These are phyloP conservation scores for Lachancea sp. DNA, from an alignment of 805 yeast species.

Conservation along the genomic window DNA sequence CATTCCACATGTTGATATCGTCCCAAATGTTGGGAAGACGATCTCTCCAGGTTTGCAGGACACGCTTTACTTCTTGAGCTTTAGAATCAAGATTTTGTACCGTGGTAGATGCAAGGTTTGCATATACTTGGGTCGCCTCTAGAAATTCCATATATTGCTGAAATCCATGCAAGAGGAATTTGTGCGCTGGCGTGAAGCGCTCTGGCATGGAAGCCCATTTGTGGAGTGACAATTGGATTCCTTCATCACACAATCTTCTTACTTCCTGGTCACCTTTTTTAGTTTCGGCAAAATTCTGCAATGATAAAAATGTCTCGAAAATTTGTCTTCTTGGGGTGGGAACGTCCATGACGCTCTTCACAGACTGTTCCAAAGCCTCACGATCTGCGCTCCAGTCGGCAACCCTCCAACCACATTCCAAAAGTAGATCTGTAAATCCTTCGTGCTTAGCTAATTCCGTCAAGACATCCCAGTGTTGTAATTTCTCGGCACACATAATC, in stretches of 20 bases:
- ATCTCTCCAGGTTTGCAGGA: slow-evolving; percentile 96
- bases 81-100: slow-evolving; percentile 88
- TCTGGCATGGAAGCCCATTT: slow-evolving; percentile 89
- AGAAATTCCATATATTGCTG: slow-evolving; percentile 96
- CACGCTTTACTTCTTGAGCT: slow-evolving; percentile 90
- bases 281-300: slow-evolving; percentile 91
- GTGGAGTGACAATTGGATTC: slow-evolving; percentile 83
- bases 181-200: slow-evolving; percentile 72
- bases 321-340: slow-evolving; percentile 97
- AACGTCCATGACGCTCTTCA: slow-evolving; percentile 94
- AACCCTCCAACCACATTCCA: slow-evolving; percentile 99
- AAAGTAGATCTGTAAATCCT: slow-evolving; percentile 86
- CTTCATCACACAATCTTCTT: slow-evolving; percentile 86
- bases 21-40: slow-evolving; percentile 96
- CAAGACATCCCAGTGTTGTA: slow-evolving; percentile 96
- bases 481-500: slow-evolving; percentile 93
- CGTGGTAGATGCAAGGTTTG: slow-evolving; percentile 79
- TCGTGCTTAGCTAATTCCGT: slow-evolving; percentile 97
- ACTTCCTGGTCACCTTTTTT: slow-evolving; percentile 80
- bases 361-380: slow-evolving; percentile 90
- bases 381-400: slow-evolving; percentile 97
- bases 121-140: slow-evolving; percentile 94
- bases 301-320: slow-evolving; percentile 86
- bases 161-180: slow-evolving; percentile 84
- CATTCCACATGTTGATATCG: slow-evolving; percentile 96